Percentiles rank a stretch among this genome's conserved stretches.
These are phyloP conservation scores for Striga asiatica DNA, from an alignment of 257 asterid species.

Conservation along the genomic window DNA sequence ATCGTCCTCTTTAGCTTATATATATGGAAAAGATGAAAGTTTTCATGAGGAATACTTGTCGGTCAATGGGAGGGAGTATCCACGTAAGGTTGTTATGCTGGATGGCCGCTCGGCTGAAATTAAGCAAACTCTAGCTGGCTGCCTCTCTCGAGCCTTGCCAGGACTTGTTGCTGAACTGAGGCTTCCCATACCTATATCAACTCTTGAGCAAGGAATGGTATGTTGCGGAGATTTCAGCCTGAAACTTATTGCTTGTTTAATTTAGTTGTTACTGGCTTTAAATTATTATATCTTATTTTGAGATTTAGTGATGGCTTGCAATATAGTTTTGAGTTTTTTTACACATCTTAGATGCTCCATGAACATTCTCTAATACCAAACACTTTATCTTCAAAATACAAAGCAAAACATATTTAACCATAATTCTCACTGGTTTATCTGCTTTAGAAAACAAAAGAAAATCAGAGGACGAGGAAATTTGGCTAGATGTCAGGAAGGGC, in stretches of 20 bases:
- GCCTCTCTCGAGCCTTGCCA: conserved; percentile 82
- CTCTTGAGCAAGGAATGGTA: conserved; percentile 79
- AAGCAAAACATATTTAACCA: background rate
- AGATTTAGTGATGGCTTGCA: background rate
- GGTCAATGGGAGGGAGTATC: conserved; percentile 81
- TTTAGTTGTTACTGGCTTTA: background rate
- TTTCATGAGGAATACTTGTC: conserved; percentile 54
- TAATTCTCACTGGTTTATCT: background rate
- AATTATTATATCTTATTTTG: background rate
- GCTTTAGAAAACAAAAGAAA: background rate
- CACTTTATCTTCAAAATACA: background rate
- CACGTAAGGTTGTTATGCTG: conserved; percentile 35
- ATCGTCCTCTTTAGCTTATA: conserved; percentile 80
- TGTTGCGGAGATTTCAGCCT: conserved; percentile 3
- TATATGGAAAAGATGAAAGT: conserved; percentile 72
- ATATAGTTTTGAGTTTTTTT: background rate
- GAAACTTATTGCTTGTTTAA: background rate
- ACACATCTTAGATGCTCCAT: background rate
- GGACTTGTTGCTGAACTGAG: conserved; percentile 73
- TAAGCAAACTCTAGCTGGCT: conserved; percentile 65
- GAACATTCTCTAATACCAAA: background rate
- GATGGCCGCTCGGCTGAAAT: conserved; percentile 84
- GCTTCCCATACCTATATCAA: conserved; percentile 66
- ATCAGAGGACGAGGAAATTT: background rate
- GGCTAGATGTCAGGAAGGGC: background rate